Conservation (phyloP, 2,329 filamentous ascomycete species). For the Akanthomyces uredinophilus region DNA sequence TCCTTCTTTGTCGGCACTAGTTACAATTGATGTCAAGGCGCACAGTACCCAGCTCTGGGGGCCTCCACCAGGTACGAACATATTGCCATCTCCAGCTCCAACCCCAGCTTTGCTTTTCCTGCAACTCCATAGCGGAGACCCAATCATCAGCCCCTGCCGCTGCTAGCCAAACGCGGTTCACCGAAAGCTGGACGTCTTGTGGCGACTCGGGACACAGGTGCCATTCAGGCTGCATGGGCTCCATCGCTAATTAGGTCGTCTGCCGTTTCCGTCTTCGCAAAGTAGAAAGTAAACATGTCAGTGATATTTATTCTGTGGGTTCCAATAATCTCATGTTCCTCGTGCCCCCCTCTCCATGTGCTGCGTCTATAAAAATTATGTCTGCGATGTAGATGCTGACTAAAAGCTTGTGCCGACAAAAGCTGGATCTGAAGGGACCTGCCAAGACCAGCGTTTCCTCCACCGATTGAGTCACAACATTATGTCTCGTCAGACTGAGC, state of each 20-base stretch:
- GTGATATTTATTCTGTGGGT: neutral
- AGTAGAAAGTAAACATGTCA: neutral
- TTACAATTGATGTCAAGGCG: no score
- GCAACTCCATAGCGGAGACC: no score
- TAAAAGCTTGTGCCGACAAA: neutral
- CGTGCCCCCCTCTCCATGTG: no score
- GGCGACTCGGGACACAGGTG: neutral
- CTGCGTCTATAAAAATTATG: neutral
- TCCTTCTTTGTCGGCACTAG: no score
- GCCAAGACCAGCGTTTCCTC: neutral
- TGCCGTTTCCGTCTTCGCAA: neutral
- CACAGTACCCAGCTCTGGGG: no score
- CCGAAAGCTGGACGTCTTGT: neutral
- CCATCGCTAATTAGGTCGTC: neutral
- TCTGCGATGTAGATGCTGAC: neutral
- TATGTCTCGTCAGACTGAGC: neutral
- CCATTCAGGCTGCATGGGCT: neutral
- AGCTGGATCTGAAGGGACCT: neutral
- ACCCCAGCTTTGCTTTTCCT: no score
- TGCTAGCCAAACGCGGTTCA: neutral
- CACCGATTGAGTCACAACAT: neutral
- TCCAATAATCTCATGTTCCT: neutral
- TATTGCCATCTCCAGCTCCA: no score
- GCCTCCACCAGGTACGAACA: no score
- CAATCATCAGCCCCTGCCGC: no score